Evolutionary conservation across 2,329 filamentous ascomycete genomes (phyloP).

Genomic region (Fusarium heterosporum): DNA sequence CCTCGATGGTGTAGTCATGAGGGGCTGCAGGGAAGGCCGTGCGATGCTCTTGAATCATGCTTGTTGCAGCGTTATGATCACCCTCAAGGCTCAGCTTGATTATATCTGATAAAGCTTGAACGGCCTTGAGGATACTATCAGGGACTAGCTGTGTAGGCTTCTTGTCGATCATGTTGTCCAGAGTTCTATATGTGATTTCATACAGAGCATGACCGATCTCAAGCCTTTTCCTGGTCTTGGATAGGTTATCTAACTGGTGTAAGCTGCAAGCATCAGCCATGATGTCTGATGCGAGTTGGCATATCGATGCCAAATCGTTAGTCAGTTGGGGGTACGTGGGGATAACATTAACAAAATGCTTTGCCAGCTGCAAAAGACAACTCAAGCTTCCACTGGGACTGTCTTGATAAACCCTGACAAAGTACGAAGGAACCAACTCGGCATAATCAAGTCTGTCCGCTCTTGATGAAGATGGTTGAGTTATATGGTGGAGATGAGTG

Average conservation of each 20-base stretch:
- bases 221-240: conserved; percentile 51
- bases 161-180: conserved; percentile 65
- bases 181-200: conserved; percentile 54
- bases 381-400: conserved; percentile 57
- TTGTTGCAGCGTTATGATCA: conserved; percentile 52
- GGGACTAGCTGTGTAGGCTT: conserved; percentile 63
- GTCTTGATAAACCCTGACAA: conserved; percentile 60
- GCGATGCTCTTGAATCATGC: conserved; percentile 45
- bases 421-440: conserved; percentile 27
- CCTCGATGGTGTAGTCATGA: conserved; percentile 56
- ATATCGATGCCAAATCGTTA: conserved; percentile 57
- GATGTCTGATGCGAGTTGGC: conserved; percentile 52
- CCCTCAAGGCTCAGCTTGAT: conserved; percentile 56
- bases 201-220: conserved; percentile 59
- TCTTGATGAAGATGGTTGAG: conserved; percentile 31
- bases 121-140: conserved; percentile 56
- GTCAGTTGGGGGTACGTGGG: conserved; percentile 60
- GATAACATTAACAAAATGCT: conserved; percentile 55
- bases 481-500: conserved; percentile 54
- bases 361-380: conserved; percentile 58
- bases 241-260: conserved; percentile 31
- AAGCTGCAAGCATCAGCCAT: conserved; percentile 49
- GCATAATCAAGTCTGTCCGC: conserved; percentile 26
- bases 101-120: conserved; percentile 59
- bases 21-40: conserved; percentile 53